Evolutionary conservation across 345 rosid genomes (phyloP).

Genomic region (Eucalyptus caleyi): DNA sequence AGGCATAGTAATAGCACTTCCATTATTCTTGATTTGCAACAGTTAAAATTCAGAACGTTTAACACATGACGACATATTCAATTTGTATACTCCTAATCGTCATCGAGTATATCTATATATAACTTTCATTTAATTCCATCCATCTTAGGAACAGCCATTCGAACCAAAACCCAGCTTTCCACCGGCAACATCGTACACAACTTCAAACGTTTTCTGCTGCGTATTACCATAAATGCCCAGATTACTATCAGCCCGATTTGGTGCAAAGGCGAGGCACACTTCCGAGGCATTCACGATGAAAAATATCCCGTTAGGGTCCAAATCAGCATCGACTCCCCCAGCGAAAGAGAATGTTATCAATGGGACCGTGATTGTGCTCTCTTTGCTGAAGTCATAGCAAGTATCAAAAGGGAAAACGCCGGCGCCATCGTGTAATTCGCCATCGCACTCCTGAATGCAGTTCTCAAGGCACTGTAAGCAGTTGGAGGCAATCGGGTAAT

Average conservation of each 20-base stretch:
- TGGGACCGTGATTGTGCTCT: background rate
- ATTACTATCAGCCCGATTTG: background rate
- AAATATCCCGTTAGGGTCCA: background rate
- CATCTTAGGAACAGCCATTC: background rate
- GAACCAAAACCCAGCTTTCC: background rate
- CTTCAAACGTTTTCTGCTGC: slow-evolving; percentile 7
- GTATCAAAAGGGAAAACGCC: background rate
- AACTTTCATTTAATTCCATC: background rate
- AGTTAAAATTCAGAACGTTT: background rate
- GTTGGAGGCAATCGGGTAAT: slow-evolving; percentile 7
- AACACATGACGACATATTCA: background rate
- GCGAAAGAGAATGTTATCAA: background rate
- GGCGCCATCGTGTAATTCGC: background rate
- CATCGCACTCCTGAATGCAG: slow-evolving; percentile 1
- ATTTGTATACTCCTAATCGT: background rate
- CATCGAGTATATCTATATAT: background rate
- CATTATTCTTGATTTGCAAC: background rate
- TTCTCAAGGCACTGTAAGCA: background rate
- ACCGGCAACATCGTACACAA: background rate
- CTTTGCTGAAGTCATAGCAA: slow-evolving; percentile 6
- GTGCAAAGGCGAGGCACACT: slow-evolving; percentile 1
- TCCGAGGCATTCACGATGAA: rapidly evolving
- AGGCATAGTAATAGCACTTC: background rate
- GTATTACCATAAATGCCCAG: background rate
- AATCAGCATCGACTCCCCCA: background rate